Evolutionary conservation across 768 basidiomycete species (phyloP).

Genomic region (Trametes coccinea): DNA sequence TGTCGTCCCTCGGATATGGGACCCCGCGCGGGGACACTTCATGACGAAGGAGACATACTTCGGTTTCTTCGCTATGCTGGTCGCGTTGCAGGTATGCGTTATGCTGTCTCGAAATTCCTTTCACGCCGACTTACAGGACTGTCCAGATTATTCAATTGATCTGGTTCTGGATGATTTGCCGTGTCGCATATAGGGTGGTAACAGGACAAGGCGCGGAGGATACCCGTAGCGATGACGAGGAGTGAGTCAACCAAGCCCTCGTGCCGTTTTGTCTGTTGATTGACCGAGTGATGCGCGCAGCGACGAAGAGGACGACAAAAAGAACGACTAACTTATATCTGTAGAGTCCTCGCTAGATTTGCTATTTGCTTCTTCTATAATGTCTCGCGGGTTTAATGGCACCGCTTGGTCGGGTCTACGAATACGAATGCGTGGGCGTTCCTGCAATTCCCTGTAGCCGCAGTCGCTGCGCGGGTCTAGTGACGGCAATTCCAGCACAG

Average conservation of each 20-base stretch:
- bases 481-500: no score
- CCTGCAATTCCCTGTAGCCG: neutral
- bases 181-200: slow-evolving; percentile 81
- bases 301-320: slow-evolving; percentile 36
- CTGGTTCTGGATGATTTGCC: slow-evolving; percentile 88
- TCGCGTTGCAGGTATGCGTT: slow-evolving; percentile 58
- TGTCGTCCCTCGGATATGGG: slow-evolving; percentile 58
- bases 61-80: slow-evolving; percentile 55
- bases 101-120: neutral
- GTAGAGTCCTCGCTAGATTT: slow-evolving; percentile 18
- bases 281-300: slow-evolving; percentile 15
- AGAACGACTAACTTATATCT: slow-evolving; percentile 24
- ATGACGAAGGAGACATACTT: slow-evolving; percentile 46
- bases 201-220: slow-evolving; percentile 79
- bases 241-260: slow-evolving; percentile 37
- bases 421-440: slow-evolving; percentile 15
- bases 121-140: slow-evolving; percentile 6
- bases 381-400: neutral
- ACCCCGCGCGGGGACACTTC: slow-evolving; percentile 57
- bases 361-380: slow-evolving; percentile 15
- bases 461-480: no score
- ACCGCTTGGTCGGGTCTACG: slow-evolving; percentile 3
- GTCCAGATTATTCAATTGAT: slow-evolving; percentile 69
- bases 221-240: slow-evolving; percentile 82
- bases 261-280: neutral